A percentile compares a stretch with the other conserved stretches of the same genome.
Evolutionary conservation across 2,329 filamentous ascomycete species (phyloP).

Genomic region (Gnomoniopsis smithogilvyi): DNA sequence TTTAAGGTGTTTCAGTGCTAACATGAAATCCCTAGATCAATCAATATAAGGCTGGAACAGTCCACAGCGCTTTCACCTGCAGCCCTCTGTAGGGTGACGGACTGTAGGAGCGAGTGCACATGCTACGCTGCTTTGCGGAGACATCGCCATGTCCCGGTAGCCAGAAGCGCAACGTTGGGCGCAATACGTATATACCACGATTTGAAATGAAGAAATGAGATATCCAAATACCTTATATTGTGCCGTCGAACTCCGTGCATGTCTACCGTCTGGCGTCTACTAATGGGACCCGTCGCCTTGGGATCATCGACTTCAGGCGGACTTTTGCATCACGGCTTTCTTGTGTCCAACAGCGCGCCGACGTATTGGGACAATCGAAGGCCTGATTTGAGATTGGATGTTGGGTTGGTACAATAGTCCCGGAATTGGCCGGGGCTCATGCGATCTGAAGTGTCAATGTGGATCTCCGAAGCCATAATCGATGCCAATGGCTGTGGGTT

Average conservation of each 20-base stretch:
- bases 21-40: constrained; percentile 2
- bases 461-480: not conserved
- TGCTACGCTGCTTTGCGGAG: not conserved
- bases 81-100: not conserved
- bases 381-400: not conserved
- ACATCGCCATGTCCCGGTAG: not conserved
- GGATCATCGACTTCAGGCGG: not conserved
- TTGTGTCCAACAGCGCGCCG: too few relatives aligned
- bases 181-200: not conserved
- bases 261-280: not conserved
- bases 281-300: not conserved
- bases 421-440: not conserved
- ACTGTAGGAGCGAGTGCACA: not conserved
- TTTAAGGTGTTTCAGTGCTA: too few relatives aligned
- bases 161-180: not conserved
- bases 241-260: not conserved
- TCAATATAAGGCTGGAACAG: constrained; percentile 15
- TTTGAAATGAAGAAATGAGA: not conserved
- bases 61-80: constrained; percentile 18
- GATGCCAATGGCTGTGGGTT: too few relatives aligned
- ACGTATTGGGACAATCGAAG: too few relatives aligned
- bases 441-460: not conserved
- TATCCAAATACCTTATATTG: not conserved
- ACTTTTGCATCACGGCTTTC: too few relatives aligned
- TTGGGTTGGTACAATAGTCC: not conserved